phyloP scores from a whole-genome alignment of 768 basidiomycete genomes.

The Coprinopsis strossmayeri region DNA sequence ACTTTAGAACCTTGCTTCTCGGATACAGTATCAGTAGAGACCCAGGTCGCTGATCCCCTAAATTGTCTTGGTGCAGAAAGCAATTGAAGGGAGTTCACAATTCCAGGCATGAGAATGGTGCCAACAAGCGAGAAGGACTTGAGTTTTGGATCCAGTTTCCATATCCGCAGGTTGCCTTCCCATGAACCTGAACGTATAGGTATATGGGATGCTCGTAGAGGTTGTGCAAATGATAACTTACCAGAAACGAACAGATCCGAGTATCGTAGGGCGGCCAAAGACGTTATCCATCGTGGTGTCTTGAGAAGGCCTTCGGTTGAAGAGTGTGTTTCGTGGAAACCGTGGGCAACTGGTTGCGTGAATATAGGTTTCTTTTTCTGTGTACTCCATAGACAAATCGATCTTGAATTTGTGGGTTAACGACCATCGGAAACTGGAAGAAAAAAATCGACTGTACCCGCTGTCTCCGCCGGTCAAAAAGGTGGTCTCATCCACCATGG shows the following conservation, averaged over 20 bases:
- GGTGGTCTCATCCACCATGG: constrained; percentile 92
- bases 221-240: constrained; percentile 23
- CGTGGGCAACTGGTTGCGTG: constrained; percentile 82
- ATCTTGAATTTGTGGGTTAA: no score
- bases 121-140: constrained; percentile 69
- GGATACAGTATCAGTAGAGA: constrained; percentile 5
- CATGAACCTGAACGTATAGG: constrained; percentile 65
- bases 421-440: no score
- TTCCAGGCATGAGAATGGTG: constrained; percentile 61
- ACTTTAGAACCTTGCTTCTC: constrained; percentile 11
- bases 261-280: constrained; percentile 76
- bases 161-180: constrained; percentile 85
- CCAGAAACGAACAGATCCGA: constrained; percentile 90
- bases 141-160: constrained; percentile 79
- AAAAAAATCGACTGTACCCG: constrained; percentile 53
- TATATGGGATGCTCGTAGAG: neutral
- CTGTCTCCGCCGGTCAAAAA: constrained; percentile 95
- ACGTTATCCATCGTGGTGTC: constrained; percentile 88
- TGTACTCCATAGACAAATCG: constrained; percentile 89
- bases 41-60: constrained; percentile 33
- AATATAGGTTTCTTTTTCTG: constrained; percentile 94
- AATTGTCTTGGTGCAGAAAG: constrained; percentile 46
- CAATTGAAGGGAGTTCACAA: constrained; percentile 89
- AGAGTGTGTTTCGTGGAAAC: constrained; percentile 63
- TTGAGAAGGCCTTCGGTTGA: constrained; percentile 69